Base-by-base conservation (phyloP, 2,329 filamentous ascomycete species). In the Apiospora saccharicola region DNA sequence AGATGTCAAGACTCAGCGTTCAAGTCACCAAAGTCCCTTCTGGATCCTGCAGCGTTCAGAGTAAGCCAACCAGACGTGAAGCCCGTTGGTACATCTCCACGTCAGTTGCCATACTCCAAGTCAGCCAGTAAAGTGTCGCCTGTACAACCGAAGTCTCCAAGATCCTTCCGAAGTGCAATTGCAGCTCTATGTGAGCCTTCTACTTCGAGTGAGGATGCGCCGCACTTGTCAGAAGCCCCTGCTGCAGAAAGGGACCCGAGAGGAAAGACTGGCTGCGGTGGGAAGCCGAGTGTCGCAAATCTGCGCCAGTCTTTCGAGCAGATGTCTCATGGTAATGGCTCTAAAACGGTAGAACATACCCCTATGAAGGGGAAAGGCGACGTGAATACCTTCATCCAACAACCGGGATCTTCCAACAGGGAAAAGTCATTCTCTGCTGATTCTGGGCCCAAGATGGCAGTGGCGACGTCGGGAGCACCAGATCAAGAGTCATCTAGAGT, bases 251-350 rank as follows among this genome's bases (percentile, higher is more conserved):
- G 49, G 10, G 10, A 19, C 49, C 14, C 49, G 12, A 70, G 71
- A 22, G 67, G 24, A 4, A 76, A 41, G 41, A 37, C 70, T 34
- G 14, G 64, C 8, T 75, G 71, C 34, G 72, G 49, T n/a, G 72
- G 76, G 51, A 77, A 72, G 49, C 74, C 71, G 46, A 83, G 81
- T 67, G 81, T 83, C 16, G 80, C 80, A n/a, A 78, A 81, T 70
- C 74, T 83, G 72, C 78, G 81, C 19, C 75, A 75, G 71, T 80
- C 80, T 2, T 82, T 83, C 47, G 81, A 83, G 72, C 73, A 75
- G 47, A 57, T 69, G 13, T 72, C 74, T 3, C 22, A 34, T 61
- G n/a, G n/a, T 41, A 51, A 16, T 37, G 43, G 3, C 12, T 51
- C 70, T 10, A 19, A 44, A 26, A 1, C 41, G 10, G 41, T 34